Conservation (phyloP, 495 filamentous ascomycete species). For the Aspergillus panamensis region DNA sequence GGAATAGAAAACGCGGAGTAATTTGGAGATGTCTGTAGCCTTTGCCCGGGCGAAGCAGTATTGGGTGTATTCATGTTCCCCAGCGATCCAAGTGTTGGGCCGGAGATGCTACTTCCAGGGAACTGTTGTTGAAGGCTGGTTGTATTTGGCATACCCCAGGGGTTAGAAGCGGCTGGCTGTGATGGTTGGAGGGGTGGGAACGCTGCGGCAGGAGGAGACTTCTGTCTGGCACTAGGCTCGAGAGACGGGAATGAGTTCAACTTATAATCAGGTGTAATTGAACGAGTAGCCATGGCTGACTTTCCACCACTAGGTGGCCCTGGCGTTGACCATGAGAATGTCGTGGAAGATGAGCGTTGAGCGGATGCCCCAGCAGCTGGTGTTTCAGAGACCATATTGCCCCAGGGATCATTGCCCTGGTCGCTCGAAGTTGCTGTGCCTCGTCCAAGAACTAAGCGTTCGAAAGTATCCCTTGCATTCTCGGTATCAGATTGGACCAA, state of each 20-base stretch:
- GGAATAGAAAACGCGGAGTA: slow-evolving; percentile 48
- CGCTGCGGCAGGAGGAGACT: slow-evolving; percentile 27
- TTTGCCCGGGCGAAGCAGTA: slow-evolving; percentile 20
- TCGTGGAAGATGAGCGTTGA: slow-evolving; percentile 30
- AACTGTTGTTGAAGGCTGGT: slow-evolving; percentile 15
- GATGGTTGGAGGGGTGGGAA: slow-evolving; percentile 38
- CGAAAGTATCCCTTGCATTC: slow-evolving; percentile 68
- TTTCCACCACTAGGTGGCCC: slow-evolving; percentile 23
- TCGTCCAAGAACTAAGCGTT: slow-evolving; percentile 76
- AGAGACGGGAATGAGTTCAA: slow-evolving; percentile 49
- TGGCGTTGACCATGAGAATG: slow-evolving; percentile 48
- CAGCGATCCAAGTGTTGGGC: slow-evolving; percentile 28
- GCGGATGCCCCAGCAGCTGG: slow-evolving; percentile 24
- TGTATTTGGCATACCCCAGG: slow-evolving; percentile 24
- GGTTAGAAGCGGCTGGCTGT: slow-evolving; percentile 29
- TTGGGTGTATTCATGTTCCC: slow-evolving; percentile 27
- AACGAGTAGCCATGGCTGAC: slow-evolving; percentile 35
- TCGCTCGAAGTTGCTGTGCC: slow-evolving; percentile 23
- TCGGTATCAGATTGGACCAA: slow-evolving; percentile 32
- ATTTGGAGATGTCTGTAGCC: slow-evolving; percentile 29
- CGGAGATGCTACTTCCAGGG: slow-evolving; percentile 20
- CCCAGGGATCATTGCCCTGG: slow-evolving; percentile 39
- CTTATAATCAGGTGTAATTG: slow-evolving; percentile 53
- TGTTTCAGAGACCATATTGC: slow-evolving; percentile 34
- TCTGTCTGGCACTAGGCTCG: slow-evolving; percentile 35